Percentiles rank a stretch among this genome's conserved stretches.
Evolutionary conservation across 2,329 filamentous ascomycete species (phyloP).

Genomic region (Cladophialophora bantiana): DNA sequence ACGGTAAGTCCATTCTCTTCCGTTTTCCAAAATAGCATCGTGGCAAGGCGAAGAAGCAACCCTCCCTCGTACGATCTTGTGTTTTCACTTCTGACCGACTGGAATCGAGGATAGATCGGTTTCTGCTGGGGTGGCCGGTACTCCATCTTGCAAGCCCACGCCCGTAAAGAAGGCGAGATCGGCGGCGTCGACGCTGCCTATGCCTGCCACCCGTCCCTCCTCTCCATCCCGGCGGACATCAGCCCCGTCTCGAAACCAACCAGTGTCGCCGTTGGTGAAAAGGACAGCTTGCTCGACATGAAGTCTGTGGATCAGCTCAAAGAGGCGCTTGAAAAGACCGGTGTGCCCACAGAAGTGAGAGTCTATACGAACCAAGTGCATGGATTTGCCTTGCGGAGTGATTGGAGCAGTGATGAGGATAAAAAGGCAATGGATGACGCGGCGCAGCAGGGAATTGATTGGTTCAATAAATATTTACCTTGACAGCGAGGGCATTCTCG

Average conservation of each 20-base stretch:
- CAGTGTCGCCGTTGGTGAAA: constrained; percentile 51
- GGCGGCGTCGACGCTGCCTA: constrained; percentile 52
- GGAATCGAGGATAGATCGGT: constrained; percentile 44
- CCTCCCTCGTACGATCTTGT: background rate
- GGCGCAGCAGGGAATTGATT: constrained; percentile 51
- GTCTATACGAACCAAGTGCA: constrained; percentile 56
- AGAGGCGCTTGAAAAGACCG: constrained; percentile 51
- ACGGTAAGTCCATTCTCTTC: constrained; percentile 33
- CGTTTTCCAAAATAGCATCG: background rate
- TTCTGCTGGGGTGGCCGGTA: constrained; percentile 58
- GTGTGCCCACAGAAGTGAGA: constrained; percentile 48
- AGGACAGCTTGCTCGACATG: constrained; percentile 52
- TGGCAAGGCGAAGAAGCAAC: background rate
- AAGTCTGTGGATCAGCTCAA: constrained; percentile 50
- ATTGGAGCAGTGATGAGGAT: constrained; percentile 52
- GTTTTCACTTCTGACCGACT: background rate
- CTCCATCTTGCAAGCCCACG: constrained; percentile 46
- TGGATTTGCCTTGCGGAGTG: constrained; percentile 53
- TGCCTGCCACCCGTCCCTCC: constrained; percentile 52
- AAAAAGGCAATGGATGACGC: constrained; percentile 57
- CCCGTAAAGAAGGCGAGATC: constrained; percentile 37
- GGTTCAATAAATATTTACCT: constrained; percentile 49
- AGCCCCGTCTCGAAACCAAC: constrained; percentile 50
- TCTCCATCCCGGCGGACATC: constrained; percentile 53
- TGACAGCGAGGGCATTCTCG: constrained; percentile 18